A percentile compares a stretch with the other conserved stretches of the same genome.
These are phyloP conservation scores for Podaxis sp. DNA, from an alignment of 768 basidiomycete genomes.

Conservation along the genomic window DNA sequence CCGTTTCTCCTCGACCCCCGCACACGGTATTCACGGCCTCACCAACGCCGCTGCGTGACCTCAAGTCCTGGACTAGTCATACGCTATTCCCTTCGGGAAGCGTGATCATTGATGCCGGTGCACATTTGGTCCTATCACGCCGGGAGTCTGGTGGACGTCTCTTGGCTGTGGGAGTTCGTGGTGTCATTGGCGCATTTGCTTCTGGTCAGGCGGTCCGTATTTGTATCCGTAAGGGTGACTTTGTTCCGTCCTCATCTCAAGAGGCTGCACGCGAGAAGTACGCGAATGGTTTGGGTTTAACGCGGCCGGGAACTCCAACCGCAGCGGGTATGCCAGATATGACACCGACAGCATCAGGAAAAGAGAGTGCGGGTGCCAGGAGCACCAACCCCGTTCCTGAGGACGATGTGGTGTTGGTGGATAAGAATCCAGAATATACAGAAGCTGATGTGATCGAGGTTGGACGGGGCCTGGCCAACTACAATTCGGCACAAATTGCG, in stretches of 20 bases:
- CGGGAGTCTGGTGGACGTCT: constrained; percentile 88
- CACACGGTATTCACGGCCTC: constrained; percentile 90
- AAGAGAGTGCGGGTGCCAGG: constrained; percentile 5
- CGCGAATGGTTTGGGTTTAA: constrained; percentile 38
- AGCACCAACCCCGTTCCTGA: constrained; percentile 19
- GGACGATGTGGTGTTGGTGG: constrained; percentile 24
- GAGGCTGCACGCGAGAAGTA: constrained; percentile 34
- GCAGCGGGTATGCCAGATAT: constrained; percentile 40
- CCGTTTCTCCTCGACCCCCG: constrained; percentile 52
- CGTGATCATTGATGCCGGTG: constrained; percentile 87
- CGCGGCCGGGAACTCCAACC: constrained; percentile 59
- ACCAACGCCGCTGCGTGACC: constrained; percentile 68
- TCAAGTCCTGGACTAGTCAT: constrained; percentile 97
- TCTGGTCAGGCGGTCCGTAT: constrained; percentile 93
- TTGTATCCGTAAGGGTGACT: constrained; percentile 44
- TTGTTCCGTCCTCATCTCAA: constrained; percentile 24
- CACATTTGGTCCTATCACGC: constrained; percentile 80
- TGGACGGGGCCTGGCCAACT: constrained; percentile 92
- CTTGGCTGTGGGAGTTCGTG: constrained; percentile 88
- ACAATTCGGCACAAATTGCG: constrained; percentile 90
- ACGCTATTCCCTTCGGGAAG: constrained; percentile 88
- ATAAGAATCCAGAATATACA: constrained; percentile 27
- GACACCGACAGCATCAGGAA: constrained; percentile 40
- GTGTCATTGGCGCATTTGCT: constrained; percentile 87
- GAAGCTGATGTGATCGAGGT: constrained; percentile 81